Evolutionary conservation across 495 filamentous ascomycete species (phyloP).

Genomic region (Sporormia fimetaria): DNA sequence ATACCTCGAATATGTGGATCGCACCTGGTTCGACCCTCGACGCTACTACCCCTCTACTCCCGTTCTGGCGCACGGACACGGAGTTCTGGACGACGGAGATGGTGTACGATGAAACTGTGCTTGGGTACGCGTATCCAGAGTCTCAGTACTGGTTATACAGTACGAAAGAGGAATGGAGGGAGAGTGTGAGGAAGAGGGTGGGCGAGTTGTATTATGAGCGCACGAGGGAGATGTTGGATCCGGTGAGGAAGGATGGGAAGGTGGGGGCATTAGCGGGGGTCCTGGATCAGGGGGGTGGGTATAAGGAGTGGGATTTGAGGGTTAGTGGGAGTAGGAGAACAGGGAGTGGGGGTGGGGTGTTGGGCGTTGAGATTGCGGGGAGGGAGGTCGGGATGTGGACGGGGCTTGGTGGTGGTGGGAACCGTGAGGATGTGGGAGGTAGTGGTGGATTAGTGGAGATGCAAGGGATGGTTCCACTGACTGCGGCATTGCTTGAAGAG

Average conservation of each 20-base stretch:
- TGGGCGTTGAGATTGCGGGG: too few species aligned
- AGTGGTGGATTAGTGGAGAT: background rate
- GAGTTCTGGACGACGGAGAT: slow-evolving; percentile 35
- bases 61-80: slow-evolving; percentile 33
- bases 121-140: slow-evolving; percentile 43
- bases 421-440: background rate
- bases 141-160: slow-evolving; percentile 15
- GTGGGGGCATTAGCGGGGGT: too few species aligned
- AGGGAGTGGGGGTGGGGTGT: too few species aligned
- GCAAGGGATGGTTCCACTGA: slow-evolving; percentile 11
- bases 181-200: background rate
- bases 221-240: slow-evolving; percentile 9
- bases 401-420: too few species aligned
- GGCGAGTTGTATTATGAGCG: background rate
- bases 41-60: slow-evolving; percentile 36
- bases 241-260: too few species aligned
- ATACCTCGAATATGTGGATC: slow-evolving; percentile 29
- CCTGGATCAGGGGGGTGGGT: too few species aligned
- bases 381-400: too few species aligned
- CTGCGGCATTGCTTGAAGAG: slow-evolving; percentile 5
- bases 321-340: too few species aligned
- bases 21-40: slow-evolving; percentile 27
- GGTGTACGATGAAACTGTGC: slow-evolving; percentile 21
- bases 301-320: too few species aligned
- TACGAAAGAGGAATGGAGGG: background rate